A percentile compares a stretch with the other conserved stretches of the same genome.
Conservation (phyloP, 371 early-diverging fungal genomes). For the Paraphysoderma sedebokerense region DNA sequence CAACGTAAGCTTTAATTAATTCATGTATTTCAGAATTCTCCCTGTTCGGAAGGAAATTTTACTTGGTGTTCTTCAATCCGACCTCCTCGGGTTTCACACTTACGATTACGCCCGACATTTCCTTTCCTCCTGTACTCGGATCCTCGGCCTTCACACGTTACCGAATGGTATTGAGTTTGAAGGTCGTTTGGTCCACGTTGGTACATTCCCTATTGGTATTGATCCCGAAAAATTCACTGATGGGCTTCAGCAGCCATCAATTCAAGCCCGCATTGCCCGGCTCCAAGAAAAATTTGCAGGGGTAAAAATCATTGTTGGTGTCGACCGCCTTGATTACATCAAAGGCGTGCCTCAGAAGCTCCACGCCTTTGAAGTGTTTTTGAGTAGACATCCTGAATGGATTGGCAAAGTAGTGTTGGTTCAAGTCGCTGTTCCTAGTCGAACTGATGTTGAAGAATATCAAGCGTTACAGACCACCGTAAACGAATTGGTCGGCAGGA, state of each 20-base stretch:
- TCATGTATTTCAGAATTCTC: constrained; percentile 41
- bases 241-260: constrained; percentile 36
- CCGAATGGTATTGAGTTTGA: constrained; percentile 85
- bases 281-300: constrained; percentile 75
- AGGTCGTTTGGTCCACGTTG: constrained; percentile 74
- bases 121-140: constrained; percentile 83
- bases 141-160: constrained; percentile 75
- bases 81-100: constrained; percentile 96
- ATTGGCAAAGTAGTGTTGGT: constrained; percentile 85
- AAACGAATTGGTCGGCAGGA: constrained; percentile 88
- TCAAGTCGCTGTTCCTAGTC: constrained; percentile 96
- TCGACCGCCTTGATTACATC: constrained; percentile 98
- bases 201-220: constrained; percentile 98
- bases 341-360: constrained; percentile 99
- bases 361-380: constrained; percentile 85
- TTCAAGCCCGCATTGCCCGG: constrained; percentile 53
- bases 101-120: constrained; percentile 99
- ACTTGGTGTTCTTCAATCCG: constrained; percentile 76
- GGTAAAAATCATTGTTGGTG: constrained; percentile 87
- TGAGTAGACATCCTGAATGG: constrained; percentile 82
- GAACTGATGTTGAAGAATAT: constrained; percentile 95
- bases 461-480: constrained; percentile 75
- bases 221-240: constrained; percentile 88
- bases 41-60: constrained; percentile 83
- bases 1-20: constrained; percentile 2